Evolutionary conservation across 495 filamentous ascomycete species (phyloP), one percentile per base, ranked within the genome.

Genomic region (Aspergillus biplanus): DNA sequence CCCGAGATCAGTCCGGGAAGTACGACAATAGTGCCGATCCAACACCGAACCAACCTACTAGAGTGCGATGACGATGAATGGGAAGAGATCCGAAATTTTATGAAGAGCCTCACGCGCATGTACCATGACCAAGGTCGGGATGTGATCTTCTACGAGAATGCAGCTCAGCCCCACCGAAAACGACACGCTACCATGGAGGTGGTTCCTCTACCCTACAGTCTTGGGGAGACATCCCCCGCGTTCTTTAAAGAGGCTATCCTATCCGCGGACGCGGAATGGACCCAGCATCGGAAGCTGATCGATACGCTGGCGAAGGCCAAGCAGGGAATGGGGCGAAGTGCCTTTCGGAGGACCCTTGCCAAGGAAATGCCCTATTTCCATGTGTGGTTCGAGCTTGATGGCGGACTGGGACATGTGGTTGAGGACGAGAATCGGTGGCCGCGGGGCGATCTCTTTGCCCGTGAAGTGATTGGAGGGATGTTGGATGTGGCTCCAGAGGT

Each of bases 321-420:
- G 61, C 82, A 87, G 55, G 88, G 92, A 1, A 69, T 91, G 39
- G 96, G 96, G 0, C 90, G 91, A 72, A 71, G 80, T 61, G 93
- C 95, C 49, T 98, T 99, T 75, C 85, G 95, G 4, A 82, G 87
- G 52, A 88, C 85, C 3, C 75, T 99, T 35, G 92, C 89, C 31
- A 97, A 96, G 80, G 95, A 99, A 78, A 96, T 97, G 93, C 95
- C 95, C 31, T 99, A 99, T 72, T 98, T 99, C 75, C 95, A 99
- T 66, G 93, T 92, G 15, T 99, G 93, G 93, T 97, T 98, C 71
- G 85, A 87, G 62, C 75, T 99, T 7, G 92, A 98, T 71, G 96
- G 96, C 5, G 95, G 95, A 3, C 71, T 99, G 58, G 95, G 92
- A 0, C 95, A 99, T 71, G 83, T 99, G 33, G 90, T 99, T 9